phyloP scores from a whole-genome alignment of 1,284 basidiomycete genomes.

The Apiotrichum gracile region DNA sequence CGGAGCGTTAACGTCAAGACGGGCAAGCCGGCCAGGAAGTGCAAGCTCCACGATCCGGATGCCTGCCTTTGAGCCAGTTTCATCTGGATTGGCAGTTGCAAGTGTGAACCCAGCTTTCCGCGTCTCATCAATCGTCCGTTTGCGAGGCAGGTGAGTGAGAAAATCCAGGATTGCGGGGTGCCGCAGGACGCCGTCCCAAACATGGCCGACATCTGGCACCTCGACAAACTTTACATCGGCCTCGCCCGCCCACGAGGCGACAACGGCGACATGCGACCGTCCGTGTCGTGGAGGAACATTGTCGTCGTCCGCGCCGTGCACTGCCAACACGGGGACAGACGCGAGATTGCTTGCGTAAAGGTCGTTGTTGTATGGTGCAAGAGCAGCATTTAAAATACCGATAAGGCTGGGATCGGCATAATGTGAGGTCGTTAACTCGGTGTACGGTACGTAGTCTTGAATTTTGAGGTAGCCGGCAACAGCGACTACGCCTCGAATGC shows the following conservation, averaged over 20 bases:
- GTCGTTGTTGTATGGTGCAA: slow-evolving; percentile 80
- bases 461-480: slow-evolving; percentile 76
- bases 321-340: slow-evolving; percentile 59
- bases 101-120: slow-evolving; percentile 38
- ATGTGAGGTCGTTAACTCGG: slow-evolving; percentile 66
- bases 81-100: slow-evolving; percentile 45
- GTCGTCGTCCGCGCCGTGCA: slow-evolving; percentile 62
- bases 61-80: slow-evolving; percentile 43
- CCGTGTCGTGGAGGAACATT: slow-evolving; percentile 44
- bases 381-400: slow-evolving; percentile 62
- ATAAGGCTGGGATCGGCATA: slow-evolving; percentile 68
- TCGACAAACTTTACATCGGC: slow-evolving; percentile 31
- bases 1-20: slow-evolving; percentile 37
- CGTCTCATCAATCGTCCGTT: slow-evolving; percentile 18
- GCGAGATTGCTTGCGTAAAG: slow-evolving; percentile 70
- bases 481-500: slow-evolving; percentile 64
- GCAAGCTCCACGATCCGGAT: slow-evolving; percentile 45
- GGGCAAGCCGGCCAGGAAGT: slow-evolving; percentile 37
- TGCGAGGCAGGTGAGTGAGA: slow-evolving; percentile 20
- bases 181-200: slow-evolving; percentile 45
- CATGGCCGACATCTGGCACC: slow-evolving; percentile 39
- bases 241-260: slow-evolving; percentile 27
- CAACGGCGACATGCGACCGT: slow-evolving; percentile 25
- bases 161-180: slow-evolving; percentile 34
- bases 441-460: slow-evolving; percentile 71